Conservation (phyloP, 2,329 filamentous ascomycete species). For the Clarireedia hainanense region DNA sequence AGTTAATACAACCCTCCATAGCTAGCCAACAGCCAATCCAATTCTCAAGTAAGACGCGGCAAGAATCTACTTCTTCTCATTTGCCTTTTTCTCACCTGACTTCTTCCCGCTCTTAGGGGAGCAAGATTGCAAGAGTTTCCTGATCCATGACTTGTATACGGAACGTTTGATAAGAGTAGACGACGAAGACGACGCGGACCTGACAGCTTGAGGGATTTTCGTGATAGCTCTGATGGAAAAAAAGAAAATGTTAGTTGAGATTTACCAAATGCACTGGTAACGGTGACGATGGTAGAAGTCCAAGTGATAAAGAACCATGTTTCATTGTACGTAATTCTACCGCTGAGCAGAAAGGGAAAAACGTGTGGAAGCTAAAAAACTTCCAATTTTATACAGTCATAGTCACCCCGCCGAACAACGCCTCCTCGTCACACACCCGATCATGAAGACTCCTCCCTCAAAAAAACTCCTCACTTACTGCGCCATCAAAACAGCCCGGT, state of each 20-base stretch:
- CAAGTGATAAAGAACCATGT: not conserved
- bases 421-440: not conserved
- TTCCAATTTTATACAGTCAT: conserved; percentile 1
- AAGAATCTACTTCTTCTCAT: not conserved
- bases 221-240: not conserved
- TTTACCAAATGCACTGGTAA: not conserved
- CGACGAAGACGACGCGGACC: not conserved
- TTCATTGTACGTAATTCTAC: not conserved
- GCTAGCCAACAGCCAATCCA: no score
- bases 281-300: not conserved
- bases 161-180: not conserved
- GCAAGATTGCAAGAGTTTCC: not conserved
- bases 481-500: conserved; percentile 34
- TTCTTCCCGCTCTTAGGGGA: not conserved
- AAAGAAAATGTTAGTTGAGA: not conserved
- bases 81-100: not conserved
- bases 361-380: not conserved
- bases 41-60: no score
- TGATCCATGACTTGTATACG: not conserved
- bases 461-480: conserved; percentile 7
- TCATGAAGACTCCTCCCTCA: not conserved
- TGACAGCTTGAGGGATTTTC: not conserved
- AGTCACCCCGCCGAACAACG: not conserved
- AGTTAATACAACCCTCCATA: no score
- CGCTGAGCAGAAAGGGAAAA: not conserved